Conservation (phyloP, 2,329 filamentous ascomycete species). For the Fusarium xyrophilum region DNA sequence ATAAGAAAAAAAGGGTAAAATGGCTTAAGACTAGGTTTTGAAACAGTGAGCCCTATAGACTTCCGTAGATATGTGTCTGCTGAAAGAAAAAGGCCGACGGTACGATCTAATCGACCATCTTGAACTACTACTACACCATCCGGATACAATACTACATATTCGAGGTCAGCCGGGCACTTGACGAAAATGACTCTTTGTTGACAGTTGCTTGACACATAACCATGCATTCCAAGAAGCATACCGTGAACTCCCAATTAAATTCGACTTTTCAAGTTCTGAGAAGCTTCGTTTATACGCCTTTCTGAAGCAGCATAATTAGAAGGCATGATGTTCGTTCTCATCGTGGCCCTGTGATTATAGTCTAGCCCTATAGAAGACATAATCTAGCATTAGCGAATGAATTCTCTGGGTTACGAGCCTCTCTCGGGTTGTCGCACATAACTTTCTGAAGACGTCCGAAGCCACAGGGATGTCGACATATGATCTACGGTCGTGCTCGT, state of each 20-base stretch:
- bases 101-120: constrained; percentile 1
- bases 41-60: no score
- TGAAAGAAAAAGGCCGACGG: constrained; percentile 35
- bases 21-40: no score
- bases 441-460: constrained; percentile 34
- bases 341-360: background rate
- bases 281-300: background rate
- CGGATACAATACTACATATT: background rate
- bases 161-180: background rate
- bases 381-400: background rate
- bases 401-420: background rate
- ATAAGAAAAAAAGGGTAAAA: no score
- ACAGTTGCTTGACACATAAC: background rate
- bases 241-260: background rate
- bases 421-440: constrained; percentile 10
- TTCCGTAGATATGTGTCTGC: no score
- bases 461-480: constrained; percentile 42
- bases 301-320: background rate
- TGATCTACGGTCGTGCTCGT: constrained; percentile 12
- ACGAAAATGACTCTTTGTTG: background rate
- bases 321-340: background rate
- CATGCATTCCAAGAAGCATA: background rate
- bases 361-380: background rate
- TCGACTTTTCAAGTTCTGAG: background rate
- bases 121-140: background rate